Conservation (phyloP, 2,329 filamentous ascomycete genomes). For the Scytalidium lignicola region DNA sequence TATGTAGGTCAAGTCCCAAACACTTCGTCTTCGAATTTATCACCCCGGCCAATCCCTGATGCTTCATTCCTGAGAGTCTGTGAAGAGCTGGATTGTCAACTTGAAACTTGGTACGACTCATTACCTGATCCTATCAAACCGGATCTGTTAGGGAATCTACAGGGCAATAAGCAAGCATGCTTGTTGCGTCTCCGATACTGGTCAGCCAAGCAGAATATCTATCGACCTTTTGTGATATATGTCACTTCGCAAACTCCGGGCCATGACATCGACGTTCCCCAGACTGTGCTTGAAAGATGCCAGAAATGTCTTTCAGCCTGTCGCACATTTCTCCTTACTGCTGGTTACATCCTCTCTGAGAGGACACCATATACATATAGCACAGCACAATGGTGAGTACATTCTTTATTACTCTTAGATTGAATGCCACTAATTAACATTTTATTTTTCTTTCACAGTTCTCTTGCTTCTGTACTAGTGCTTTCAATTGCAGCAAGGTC, state of each 20-base stretch:
- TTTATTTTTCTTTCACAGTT: too few species aligned
- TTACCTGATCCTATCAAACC: constrained; percentile 20
- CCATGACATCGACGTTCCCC: background rate
- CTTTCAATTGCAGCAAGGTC: background rate
- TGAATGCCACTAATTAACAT: too few species aligned
- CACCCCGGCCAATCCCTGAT: constrained; percentile 1
- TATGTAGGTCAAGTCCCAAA: background rate
- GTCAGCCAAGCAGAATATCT: background rate
- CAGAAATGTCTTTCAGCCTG: background rate
- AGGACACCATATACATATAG: background rate
- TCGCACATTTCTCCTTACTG: background rate
- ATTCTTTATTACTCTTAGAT: background rate
- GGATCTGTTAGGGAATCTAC: constrained; percentile 7
- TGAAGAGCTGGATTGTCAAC: constrained; percentile 18
- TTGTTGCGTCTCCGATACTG: background rate
- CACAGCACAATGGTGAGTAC: background rate
- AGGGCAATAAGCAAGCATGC: background rate
- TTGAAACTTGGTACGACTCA: constrained; percentile 22
- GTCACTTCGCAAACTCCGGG: background rate
- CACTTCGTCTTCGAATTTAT: background rate
- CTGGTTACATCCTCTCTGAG: background rate
- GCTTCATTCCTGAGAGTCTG: constrained; percentile 15
- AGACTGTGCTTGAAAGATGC: background rate
- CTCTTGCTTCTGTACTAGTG: background rate
- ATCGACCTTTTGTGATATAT: background rate